A percentile compares a stretch with the other conserved stretches of the same genome.
Conservation (phyloP, 1,139 yeast genomes). For the Diutina sp. region DNA sequence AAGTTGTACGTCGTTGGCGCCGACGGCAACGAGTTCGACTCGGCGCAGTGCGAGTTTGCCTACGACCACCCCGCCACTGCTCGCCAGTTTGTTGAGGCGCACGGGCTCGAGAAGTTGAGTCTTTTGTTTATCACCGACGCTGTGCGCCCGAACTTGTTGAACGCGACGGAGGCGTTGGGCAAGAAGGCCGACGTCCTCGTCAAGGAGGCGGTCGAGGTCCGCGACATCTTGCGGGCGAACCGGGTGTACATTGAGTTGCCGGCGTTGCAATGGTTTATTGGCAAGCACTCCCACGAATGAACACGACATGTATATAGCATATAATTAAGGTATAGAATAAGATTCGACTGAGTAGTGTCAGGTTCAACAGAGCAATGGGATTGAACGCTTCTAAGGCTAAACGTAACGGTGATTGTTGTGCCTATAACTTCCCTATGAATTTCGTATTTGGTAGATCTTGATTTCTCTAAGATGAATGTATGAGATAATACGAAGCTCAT, state of each 20-base stretch:
- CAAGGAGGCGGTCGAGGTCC: conserved; percentile 72
- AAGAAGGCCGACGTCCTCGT: conserved; percentile 50
- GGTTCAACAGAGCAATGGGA: no score
- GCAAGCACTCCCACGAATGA: conserved; percentile 11
- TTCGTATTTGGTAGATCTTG: no score
- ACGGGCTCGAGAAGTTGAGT: conserved; percentile 40
- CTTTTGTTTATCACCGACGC: conserved; percentile 55
- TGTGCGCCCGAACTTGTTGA: conserved; percentile 38
- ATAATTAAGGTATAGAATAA: no score
- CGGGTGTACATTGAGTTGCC: conserved; percentile 61
- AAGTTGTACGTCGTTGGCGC: conserved; percentile 57
- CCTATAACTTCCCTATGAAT: no score
- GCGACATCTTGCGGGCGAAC: conserved; percentile 74
- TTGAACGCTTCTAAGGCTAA: no score
- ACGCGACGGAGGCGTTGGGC: conserved; percentile 34
- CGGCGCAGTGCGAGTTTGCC: conserved; percentile 29
- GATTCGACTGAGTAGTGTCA: no score
- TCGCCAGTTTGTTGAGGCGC: conserved; percentile 43
- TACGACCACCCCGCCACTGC: conserved; percentile 39
- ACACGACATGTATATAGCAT: not conserved
- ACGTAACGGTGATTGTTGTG: no score
- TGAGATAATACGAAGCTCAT: no score
- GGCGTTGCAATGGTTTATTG: conserved; percentile 53
- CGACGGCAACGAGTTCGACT: conserved; percentile 9
- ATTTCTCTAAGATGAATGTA: no score